Evolutionary conservation across 352 stramenopile species (phyloP).

Genomic region (Globisporangium perplexum): DNA sequence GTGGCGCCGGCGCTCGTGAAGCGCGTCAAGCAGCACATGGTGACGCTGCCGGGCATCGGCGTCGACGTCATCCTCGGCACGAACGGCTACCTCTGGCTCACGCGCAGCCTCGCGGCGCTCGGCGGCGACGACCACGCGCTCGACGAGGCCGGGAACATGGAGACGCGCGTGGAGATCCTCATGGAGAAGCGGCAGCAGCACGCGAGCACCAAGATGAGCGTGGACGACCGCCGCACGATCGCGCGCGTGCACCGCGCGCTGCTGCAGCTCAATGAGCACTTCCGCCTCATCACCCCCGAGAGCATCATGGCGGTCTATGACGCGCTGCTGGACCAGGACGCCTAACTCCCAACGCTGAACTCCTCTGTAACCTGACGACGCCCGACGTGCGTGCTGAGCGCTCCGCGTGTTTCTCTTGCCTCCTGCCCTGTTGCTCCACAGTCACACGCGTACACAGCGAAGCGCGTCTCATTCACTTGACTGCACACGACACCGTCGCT

Average conservation of each 20-base stretch:
- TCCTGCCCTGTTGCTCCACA: too few species aligned
- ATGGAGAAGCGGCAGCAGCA: constrained; percentile 90
- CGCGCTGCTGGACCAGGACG: constrained; percentile 25
- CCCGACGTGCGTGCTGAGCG: too few species aligned
- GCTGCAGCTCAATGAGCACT: constrained; percentile 81
- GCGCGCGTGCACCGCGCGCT: constrained; percentile 88
- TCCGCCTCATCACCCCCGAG: constrained; percentile 91
- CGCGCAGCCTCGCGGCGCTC: constrained; percentile 69
- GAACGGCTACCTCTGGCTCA: constrained; percentile 96
- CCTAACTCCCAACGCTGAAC: constrained; percentile 3
- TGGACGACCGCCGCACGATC: constrained; percentile 79
- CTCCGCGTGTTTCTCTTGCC: too few species aligned
- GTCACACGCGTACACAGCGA: too few species aligned
- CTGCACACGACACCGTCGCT: background rate
- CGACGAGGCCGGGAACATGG: constrained; percentile 56
- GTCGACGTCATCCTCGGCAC: constrained; percentile 92
- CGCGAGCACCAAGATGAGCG: constrained; percentile 65
- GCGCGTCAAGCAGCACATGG: constrained; percentile 93
- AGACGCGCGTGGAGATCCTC: constrained; percentile 85
- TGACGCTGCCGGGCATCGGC: constrained; percentile 66
- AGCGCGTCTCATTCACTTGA: background rate
- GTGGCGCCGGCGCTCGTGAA: constrained; percentile 90
- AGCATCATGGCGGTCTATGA: constrained; percentile 87
- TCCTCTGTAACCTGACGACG: too few species aligned
- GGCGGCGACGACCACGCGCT: constrained; percentile 21